These are phyloP conservation scores for Mucor racemosus DNA, from an alignment of 371 early-diverging fungal genomes.

Conservation along the genomic window DNA sequence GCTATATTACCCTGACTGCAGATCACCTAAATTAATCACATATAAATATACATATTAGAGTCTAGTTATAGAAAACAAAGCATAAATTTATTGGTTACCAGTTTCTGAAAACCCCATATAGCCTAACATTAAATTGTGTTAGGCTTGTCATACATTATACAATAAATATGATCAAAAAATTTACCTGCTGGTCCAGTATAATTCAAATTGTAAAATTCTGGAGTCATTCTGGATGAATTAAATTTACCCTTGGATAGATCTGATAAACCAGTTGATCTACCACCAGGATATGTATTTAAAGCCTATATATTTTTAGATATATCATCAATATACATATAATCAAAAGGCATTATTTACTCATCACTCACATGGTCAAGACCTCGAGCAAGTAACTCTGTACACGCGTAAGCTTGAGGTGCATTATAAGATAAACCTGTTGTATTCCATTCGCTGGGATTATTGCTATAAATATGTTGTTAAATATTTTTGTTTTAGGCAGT, in stretches of 20 bases:
- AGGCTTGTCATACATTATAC: slow-evolving; percentile 2
- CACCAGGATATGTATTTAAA: slow-evolving; percentile 42
- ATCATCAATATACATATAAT: too few species aligned
- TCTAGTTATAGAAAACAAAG: neutral
- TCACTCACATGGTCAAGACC: slow-evolving; percentile 40
- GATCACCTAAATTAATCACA: slow-evolving; percentile 21
- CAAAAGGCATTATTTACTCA: too few species aligned
- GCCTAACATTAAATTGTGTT: slow-evolving; percentile 16
- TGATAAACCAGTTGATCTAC: slow-evolving; percentile 32
- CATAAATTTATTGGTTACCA: slow-evolving; percentile 16
- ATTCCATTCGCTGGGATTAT: slow-evolving; percentile 31
- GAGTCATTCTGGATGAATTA: slow-evolving; percentile 43
- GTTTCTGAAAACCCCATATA: slow-evolving; percentile 28
- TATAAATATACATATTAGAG: neutral
- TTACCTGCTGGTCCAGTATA: slow-evolving; percentile 53
- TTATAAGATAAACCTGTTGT: slow-evolving; percentile 39
- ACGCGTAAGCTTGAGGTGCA: slow-evolving; percentile 47
- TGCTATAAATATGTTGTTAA: slow-evolving; percentile 8
- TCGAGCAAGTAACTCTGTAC: slow-evolving; percentile 42
- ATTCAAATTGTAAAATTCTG: slow-evolving; percentile 42
- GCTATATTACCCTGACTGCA: slow-evolving; percentile 18
- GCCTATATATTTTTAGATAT: slow-evolving; percentile 22
- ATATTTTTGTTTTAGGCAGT: neutral
- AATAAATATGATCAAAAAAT: neutral
- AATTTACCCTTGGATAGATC: slow-evolving; percentile 33